These are phyloP conservation scores for Xylariaceae sp. DNA, from an alignment of 2,329 filamentous ascomycete species.

Conservation along the genomic window DNA sequence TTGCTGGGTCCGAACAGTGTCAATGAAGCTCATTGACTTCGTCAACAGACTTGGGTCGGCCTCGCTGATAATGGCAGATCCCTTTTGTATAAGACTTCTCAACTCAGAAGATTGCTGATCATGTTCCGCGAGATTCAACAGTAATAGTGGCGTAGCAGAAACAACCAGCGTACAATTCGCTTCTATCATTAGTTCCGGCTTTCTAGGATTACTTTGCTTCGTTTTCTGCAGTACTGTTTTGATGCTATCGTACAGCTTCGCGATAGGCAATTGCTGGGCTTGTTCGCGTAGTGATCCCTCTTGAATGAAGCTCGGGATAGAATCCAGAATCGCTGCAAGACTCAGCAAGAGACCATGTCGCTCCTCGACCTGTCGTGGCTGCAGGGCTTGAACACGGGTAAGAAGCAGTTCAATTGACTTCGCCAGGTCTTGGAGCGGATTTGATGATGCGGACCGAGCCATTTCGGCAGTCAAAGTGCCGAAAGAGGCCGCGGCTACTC, in stretches of 20 bases:
- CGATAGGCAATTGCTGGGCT: constrained; percentile 18
- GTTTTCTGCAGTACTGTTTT: constrained; percentile 39
- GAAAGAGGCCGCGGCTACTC: constrained; percentile 65
- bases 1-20: constrained; percentile 11
- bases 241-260: constrained; percentile 28
- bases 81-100: constrained; percentile 26
- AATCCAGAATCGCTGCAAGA: constrained; percentile 54
- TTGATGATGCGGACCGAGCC: constrained; percentile 24
- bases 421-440: constrained; percentile 30
- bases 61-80: constrained; percentile 24
- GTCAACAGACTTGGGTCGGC: constrained; percentile 2
- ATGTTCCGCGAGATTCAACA: constrained; percentile 31
- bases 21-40: constrained; percentile 16
- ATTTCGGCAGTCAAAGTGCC: constrained; percentile 50
- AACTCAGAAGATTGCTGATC: constrained; percentile 8
- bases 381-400: constrained; percentile 41
- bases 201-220: constrained; percentile 44
- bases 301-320: constrained; percentile 35
- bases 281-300: neutral
- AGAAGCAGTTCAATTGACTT: constrained; percentile 40
- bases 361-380: constrained; percentile 59
- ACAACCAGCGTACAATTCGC: constrained; percentile 55
- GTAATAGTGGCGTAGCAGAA: constrained; percentile 45
- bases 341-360: constrained; percentile 62
- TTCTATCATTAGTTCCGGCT: constrained; percentile 61